Percentiles rank a stretch among this genome's conserved stretches.
phyloP scores from a whole-genome alignment of 495 filamentous ascomycete species.

The Aspergillus coremiiformis region DNA sequence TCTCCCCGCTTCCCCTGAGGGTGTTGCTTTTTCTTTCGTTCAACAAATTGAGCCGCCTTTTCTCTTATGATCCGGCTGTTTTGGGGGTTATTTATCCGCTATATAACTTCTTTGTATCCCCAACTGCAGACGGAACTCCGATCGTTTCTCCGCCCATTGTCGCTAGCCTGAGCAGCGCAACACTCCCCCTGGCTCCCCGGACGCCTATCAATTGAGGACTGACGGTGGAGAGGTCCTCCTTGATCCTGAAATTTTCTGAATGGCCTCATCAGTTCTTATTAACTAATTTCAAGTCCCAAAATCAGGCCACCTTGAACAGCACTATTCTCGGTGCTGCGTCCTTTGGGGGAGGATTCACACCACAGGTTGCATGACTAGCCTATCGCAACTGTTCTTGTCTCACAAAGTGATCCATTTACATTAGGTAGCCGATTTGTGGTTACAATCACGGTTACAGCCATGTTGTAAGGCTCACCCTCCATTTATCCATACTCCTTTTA shows the following conservation, averaged over 20 bases:
- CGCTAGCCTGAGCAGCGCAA: background rate
- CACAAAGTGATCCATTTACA: background rate
- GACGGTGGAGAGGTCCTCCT: background rate
- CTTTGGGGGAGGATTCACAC: background rate
- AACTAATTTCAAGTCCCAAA: background rate
- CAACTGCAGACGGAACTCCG: background rate
- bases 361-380: constrained; percentile 5
- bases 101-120: background rate
- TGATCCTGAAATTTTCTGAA: background rate
- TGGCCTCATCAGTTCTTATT: background rate
- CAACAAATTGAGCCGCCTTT: background rate
- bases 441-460: constrained; percentile 14
- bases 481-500: background rate
- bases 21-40: background rate
- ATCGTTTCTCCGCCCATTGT: background rate
- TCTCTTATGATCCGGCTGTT: background rate
- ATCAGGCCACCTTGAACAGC: constrained; percentile 2
- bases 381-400: constrained; percentile 4
- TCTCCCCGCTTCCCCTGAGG: background rate
- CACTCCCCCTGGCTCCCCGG: background rate
- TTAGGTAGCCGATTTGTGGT: constrained; percentile 4
- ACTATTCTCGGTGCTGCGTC: background rate
- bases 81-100: background rate
- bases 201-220: background rate
- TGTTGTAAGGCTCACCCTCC: constrained; percentile 30